phyloP scores from a whole-genome alignment of 2,329 filamentous ascomycete genomes.

The Phialophora chinensis region DNA sequence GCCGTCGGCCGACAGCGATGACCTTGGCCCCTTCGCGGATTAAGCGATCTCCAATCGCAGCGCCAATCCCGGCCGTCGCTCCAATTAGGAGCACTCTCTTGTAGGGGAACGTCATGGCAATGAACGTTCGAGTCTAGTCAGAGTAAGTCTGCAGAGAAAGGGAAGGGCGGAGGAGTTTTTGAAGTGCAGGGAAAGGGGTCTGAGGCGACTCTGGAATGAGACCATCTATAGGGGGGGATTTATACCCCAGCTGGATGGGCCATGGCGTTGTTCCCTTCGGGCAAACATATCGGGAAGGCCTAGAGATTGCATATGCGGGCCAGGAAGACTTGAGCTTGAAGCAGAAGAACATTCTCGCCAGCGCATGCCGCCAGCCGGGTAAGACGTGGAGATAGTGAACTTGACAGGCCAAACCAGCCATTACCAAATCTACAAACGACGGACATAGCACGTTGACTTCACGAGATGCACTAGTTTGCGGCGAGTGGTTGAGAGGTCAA shows the following conservation, averaged over 20 bases:
- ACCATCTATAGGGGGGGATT: background rate
- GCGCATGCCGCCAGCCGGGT: background rate
- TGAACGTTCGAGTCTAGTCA: background rate
- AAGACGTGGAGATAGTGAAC: background rate
- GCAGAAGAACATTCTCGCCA: background rate
- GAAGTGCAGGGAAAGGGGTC: background rate
- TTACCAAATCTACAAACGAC: background rate
- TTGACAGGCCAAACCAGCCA: background rate
- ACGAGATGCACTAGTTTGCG: background rate
- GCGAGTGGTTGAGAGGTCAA: background rate
- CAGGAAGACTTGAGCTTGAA: background rate
- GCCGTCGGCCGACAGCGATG: conserved; percentile 62
- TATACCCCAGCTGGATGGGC: background rate
- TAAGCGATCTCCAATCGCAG: conserved; percentile 55
- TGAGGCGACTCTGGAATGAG: background rate
- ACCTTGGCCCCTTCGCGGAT: conserved; percentile 58
- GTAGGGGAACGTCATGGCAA: conserved; percentile 60
- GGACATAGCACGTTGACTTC: background rate
- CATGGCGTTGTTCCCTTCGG: background rate
- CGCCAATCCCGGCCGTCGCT: conserved; percentile 62
- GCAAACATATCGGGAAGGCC: background rate
- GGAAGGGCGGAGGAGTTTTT: background rate
- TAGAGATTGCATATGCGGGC: background rate
- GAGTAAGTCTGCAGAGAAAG: background rate
- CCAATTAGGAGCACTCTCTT: conserved; percentile 63